Evolutionary conservation across 805 yeast genomes (phyloP), one percentile per base, ranked within the genome.

Genomic region (Novakomyces olei): DNA sequence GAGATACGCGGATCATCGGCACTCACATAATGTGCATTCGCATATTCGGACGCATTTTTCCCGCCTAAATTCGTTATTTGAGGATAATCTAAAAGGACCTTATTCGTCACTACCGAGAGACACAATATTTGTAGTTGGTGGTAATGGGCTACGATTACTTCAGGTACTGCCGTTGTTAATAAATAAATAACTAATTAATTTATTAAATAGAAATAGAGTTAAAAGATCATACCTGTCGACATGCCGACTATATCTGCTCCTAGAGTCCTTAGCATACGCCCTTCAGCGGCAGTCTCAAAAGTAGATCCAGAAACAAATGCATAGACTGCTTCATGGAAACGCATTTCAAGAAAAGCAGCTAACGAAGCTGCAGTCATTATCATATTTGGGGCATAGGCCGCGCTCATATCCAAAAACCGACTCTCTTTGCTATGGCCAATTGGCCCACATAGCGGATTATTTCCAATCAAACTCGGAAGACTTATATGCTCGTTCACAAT

Each of bases 161-260:
- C 98, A 0, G 98, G 95, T 22, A 85, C 95, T n/a, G n/a, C n/a
- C n/a, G n/a, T n/a, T n/a, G n/a, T n/a, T n/a, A n/a, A n/a, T n/a
- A n/a, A n/a, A n/a, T n/a, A n/a, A n/a, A n/a, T n/a, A n/a, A n/a
- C n/a, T n/a, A n/a, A n/a, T n/a, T n/a, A n/a, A n/a, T n/a, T n/a
- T n/a, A n/a, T n/a, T n/a, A n/a, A n/a, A n/a, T n/a, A n/a, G n/a
- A n/a, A n/a, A n/a, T n/a, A n/a, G n/a, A n/a, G n/a, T n/a, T n/a
- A n/a, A n/a, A n/a, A n/a, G n/a, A n/a, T n/a, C n/a, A n/a, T n/a
- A n/a, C n/a, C n/a, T 0, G 96, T 88, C 36, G 92, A 76, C 98
- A 85, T 85, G 3, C 96, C 96, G 2, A 83, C 96, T 0, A 88
- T 77, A 51, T 85, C 96, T 33, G 79, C 94, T 6, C 96, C 96